Evolutionary conservation across 2,329 filamentous ascomycete genomes (phyloP), one percentile per base, ranked within the genome.

Genomic region (Drechslerella dactyloides): DNA sequence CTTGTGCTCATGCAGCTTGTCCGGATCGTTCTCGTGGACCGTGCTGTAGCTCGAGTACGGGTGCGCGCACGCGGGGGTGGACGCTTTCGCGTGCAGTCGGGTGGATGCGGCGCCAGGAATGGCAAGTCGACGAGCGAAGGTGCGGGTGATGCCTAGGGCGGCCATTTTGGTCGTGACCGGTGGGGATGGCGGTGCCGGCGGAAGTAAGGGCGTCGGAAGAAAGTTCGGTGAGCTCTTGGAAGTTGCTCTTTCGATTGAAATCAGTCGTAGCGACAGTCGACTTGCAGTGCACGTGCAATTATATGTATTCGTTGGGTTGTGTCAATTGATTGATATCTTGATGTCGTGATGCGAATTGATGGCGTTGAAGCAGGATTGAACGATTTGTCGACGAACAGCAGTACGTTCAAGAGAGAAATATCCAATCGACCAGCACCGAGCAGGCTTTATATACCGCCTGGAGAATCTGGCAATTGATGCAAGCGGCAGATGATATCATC

Each of bases 1-100:
- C 82, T 93, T 92, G 24, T 51, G 33, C n/a, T 40, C 59, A 74
- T 83, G 69, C 48, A 89, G 80, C 23, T 83, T 82, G 77, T 88
- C 85, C 62, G 84, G 79, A 81, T 88, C 87, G 77, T 81, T 84
- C 72, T 87, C 84, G 76, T 76, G 66, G 24, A 74, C 56, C 24
- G 66, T 63, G 46, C 59, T 63, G 50, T 63, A 53, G 21, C 46
- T 55, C 6, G 58, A 59, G 40, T 64, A 64, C 44, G 55, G 0
- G 40, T 37, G 30, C 55, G 51, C 3, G 46, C 13, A 17, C 11
- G 55, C 19, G 21, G 48, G 42, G 40, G 37, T 23, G 6, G 56
- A 7, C 19, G 60, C 5, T 7, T 56, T 44, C 17, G 42, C 52
- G n/a, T 51, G 54, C 27, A 33, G 27, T 30, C 44, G 13, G 15